A percentile compares a stretch with the other conserved stretches of the same genome.
These are phyloP conservation scores for Dysphania ambrosioides DNA, from an alignment of 148 eudicot species.

Conservation along the genomic window DNA sequence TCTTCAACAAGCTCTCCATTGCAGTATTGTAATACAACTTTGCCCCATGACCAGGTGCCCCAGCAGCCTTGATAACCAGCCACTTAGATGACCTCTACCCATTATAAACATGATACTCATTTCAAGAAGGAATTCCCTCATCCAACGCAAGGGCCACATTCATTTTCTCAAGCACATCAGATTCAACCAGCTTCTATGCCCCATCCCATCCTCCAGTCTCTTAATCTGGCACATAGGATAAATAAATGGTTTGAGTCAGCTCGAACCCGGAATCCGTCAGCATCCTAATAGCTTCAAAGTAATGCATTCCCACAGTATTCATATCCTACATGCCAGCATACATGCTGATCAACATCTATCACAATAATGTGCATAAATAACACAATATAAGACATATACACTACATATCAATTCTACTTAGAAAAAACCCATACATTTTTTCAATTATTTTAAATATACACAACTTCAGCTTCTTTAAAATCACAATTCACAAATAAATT, in stretches of 20 bases:
- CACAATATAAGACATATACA: background rate
- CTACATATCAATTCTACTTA: no score
- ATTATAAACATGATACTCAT: slow-evolving; percentile 57
- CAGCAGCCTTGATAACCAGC: slow-evolving; percentile 77
- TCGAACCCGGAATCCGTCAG: slow-evolving; percentile 54
- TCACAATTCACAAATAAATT: background rate
- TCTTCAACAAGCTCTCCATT: slow-evolving; percentile 77
- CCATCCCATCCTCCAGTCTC: slow-evolving; percentile 91
- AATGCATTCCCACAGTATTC: slow-evolving; percentile 86
- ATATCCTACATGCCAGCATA: slow-evolving; percentile 44
- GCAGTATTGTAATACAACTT: slow-evolving; percentile 83
- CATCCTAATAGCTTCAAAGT: slow-evolving; percentile 81
- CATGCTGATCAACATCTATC: background rate
- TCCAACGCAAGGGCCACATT: slow-evolving; percentile 78
- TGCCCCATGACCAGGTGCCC: slow-evolving; percentile 94
- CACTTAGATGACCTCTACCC: slow-evolving; percentile 82
- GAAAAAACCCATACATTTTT: no score
- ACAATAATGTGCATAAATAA: no score
- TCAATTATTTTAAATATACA: no score
- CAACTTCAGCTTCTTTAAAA: no score
- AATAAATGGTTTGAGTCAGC: slow-evolving; percentile 62
- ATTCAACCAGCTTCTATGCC: slow-evolving; percentile 57
- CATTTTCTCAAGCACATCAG: slow-evolving; percentile 56
- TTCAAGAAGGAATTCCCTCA: slow-evolving; percentile 73
- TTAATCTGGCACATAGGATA: slow-evolving; percentile 89